phyloP scores from a whole-genome alignment of 2,329 filamentous ascomycete species.

The Fusarium cicatricum region DNA sequence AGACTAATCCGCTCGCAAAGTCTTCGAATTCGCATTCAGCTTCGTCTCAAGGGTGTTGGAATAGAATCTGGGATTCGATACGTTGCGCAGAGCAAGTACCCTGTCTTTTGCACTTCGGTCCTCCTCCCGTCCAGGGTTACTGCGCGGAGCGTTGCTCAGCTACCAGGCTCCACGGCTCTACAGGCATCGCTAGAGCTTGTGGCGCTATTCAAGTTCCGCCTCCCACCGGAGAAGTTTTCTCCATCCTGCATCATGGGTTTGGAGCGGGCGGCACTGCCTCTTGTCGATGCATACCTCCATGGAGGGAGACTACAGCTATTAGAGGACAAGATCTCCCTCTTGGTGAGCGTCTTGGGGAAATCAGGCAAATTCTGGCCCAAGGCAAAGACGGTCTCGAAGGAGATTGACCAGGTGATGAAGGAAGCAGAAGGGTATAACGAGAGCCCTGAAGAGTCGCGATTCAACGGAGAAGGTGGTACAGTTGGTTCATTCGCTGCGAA shows the following conservation, averaged over 20 bases:
- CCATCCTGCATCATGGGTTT: conserved; percentile 35
- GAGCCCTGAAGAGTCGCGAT: not conserved
- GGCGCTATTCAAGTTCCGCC: conserved; percentile 23
- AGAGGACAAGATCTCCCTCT: conserved; percentile 15
- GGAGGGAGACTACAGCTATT: conserved; percentile 1
- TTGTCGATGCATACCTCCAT: conserved; percentile 19
- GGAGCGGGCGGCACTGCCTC: conserved; percentile 12
- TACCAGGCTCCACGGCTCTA: conserved; percentile 17
- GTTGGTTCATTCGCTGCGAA: not conserved
- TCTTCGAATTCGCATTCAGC: conserved; percentile 35
- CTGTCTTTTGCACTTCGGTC: conserved; percentile 3
- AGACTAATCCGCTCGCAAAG: conserved; percentile 9
- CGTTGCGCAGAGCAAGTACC: not conserved
- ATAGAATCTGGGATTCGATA: conserved; percentile 10
- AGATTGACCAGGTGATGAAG: conserved; percentile 13
- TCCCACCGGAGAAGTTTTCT: conserved; percentile 33
- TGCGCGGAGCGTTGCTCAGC: not conserved
- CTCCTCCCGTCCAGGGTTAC: not conserved
- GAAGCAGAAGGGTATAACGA: not conserved
- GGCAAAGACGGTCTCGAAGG: conserved; percentile 15
- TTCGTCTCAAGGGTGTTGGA: conserved; percentile 7
- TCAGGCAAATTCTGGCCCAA: conserved; percentile 33
- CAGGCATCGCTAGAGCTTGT: conserved; percentile 30
- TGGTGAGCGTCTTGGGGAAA: conserved; percentile 22
- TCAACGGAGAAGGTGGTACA: not conserved